Base-by-base conservation (phyloP, 2,329 filamentous ascomycete species). In the Lasiodiplodia gonubiensis region DNA sequence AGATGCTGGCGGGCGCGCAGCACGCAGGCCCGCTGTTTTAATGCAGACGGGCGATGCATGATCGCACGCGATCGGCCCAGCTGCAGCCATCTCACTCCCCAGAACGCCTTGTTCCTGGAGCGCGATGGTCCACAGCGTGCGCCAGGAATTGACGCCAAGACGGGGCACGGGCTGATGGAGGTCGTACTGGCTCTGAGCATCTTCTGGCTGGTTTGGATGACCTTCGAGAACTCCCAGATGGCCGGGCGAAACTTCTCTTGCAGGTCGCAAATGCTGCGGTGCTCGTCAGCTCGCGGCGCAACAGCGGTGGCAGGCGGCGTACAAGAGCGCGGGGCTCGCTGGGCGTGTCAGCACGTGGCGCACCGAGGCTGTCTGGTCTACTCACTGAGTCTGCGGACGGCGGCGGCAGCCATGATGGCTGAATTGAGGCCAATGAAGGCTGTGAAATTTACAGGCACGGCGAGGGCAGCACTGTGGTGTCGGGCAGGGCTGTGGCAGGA, bases 211-310 rank as follows among this genome's bases (percentile, higher is more conserved):
- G 84, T 86, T 12, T 80, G 75, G 66, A 86, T 76, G 35, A 97
- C 86, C 77, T 91, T 93, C 70, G 92, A 87, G 76, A 94, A 97
- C 76, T 96, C 90, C 81, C 90, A 87, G 74, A 98, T 97, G 67
- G 89, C 90, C 10, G 84, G 83, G 69, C 92, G 88, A 81, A 98
- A 98, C 79, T 93, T 96, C 72, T 97, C 94, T 82, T 98, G 94
- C 70, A 98, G 85, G 76, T 98, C 94, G 82, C 94, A 98, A 76
- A 98, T 88, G 75, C 94, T 97, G 68, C 27, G 42, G 54, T 25
- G 51, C 33, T 21, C 11, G 64, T 66, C 52, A 66, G 64, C 18
- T 18, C 21, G 3, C 33, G 27, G n/a, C 5, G 53, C 37, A 25
- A n/a, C n/a, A 61, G 64, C 64, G 12, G 25, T 42, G 60, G 57